Conservation (phyloP, 495 filamentous ascomycete species). For the Aspergillus nanangensis region DNA sequence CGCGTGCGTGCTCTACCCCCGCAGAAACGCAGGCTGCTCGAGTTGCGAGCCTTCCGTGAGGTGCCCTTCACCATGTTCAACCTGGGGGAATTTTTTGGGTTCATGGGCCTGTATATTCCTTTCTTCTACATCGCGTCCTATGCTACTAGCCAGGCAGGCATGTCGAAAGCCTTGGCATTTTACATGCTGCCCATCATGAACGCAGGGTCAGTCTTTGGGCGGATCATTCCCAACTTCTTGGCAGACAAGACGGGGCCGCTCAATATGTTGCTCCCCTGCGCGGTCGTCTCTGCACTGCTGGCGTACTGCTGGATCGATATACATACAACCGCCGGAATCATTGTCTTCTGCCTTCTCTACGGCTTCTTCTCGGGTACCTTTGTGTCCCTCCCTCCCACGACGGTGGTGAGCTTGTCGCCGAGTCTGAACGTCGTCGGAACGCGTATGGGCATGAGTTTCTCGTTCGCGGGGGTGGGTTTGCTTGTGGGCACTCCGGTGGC, state of each 20-base stretch:
- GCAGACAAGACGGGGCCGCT: slow-evolving; percentile 33
- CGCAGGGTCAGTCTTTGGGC: slow-evolving; percentile 34
- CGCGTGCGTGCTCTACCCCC: slow-evolving; percentile 10
- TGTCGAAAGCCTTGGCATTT: slow-evolving; percentile 20
- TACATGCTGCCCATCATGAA: slow-evolving; percentile 43
- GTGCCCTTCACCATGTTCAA: slow-evolving; percentile 22
- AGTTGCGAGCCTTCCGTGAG: slow-evolving; percentile 23
- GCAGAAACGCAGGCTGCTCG: slow-evolving; percentile 15
- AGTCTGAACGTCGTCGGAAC: slow-evolving; percentile 25
- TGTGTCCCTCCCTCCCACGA: slow-evolving; percentile 12
- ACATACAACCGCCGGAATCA: slow-evolving; percentile 19
- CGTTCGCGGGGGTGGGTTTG: slow-evolving; percentile 20
- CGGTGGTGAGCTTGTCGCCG: slow-evolving; percentile 12
- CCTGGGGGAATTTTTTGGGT: slow-evolving; percentile 22
- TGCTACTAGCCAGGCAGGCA: slow-evolving; percentile 6
- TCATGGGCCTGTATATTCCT: slow-evolving; percentile 32
- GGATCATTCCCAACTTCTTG: slow-evolving; percentile 31
- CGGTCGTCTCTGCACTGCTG: slow-evolving; percentile 19
- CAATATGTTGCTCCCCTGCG: slow-evolving; percentile 19
- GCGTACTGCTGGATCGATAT: slow-evolving; percentile 25
- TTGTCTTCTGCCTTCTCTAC: slow-evolving; percentile 31
- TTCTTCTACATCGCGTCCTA: slow-evolving; percentile 34
- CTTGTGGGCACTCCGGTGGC: slow-evolving; percentile 35
- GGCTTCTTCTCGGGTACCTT: slow-evolving; percentile 35
- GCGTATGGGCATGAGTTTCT: slow-evolving; percentile 30